Conservation (phyloP, 83 land plant species). For the Isoetes engelmannii region DNA sequence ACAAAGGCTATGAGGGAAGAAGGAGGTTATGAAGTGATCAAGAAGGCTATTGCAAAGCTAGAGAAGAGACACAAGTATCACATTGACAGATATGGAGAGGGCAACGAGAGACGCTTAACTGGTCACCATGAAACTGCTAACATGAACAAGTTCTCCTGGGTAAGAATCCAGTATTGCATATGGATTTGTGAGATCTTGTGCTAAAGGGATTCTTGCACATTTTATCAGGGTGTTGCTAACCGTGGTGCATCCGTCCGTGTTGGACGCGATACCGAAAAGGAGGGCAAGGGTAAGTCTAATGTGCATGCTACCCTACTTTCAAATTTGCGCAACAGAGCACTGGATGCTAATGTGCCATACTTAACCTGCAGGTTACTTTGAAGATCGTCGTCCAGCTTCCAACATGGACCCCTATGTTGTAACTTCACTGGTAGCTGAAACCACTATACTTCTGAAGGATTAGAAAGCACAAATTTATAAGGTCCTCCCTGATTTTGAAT, state of each 20-base stretch:
- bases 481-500: no score
- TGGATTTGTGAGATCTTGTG: background rate
- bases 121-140: conserved; percentile 52
- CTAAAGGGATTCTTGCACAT: background rate
- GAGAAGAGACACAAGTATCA: conserved; percentile 49
- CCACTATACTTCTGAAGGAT: conserved; percentile 38
- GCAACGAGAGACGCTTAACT: conserved; percentile 35
- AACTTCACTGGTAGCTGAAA: conserved; percentile 53
- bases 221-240: conserved; percentile 63
- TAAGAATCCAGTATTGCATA: conserved; percentile 8
- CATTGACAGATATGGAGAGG: conserved; percentile 50
- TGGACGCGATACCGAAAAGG: conserved; percentile 66
- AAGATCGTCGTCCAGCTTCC: conserved; percentile 60
- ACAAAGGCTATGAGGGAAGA: conserved; percentile 53
- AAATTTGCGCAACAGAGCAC: no score
- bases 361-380: conserved; percentile 41
- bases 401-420: conserved; percentile 69
- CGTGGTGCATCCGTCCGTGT: conserved; percentile 79
- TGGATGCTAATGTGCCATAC: no score
- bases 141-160: conserved; percentile 53
- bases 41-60: conserved; percentile 49
- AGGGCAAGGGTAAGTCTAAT: conserved; percentile 49
- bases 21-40: conserved; percentile 36
- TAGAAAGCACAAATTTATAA: no score
- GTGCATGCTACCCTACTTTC: background rate